Percentiles rank a stretch among this genome's conserved stretches.
These are phyloP conservation scores for Phytophthora ohioensis DNA, from an alignment of 352 stramenopile species.

Conservation along the genomic window DNA sequence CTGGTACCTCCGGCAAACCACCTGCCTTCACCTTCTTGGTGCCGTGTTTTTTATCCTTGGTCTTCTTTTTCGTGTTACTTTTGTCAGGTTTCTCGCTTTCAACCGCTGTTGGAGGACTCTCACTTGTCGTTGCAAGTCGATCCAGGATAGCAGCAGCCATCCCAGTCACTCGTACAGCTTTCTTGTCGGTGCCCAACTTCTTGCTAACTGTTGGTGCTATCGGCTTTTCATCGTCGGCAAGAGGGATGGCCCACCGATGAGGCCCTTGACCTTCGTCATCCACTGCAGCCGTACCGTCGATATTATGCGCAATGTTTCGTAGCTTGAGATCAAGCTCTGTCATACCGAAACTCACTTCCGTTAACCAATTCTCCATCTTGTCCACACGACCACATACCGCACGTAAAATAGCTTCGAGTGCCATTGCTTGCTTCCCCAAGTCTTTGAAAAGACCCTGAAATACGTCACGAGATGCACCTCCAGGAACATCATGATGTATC, in stretches of 20 bases:
- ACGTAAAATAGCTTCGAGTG: slow-evolving; percentile 75
- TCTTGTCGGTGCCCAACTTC: slow-evolving; percentile 61
- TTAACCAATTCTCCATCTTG: slow-evolving; percentile 79
- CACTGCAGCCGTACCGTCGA: slow-evolving; percentile 73
- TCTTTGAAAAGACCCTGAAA: slow-evolving; percentile 81
- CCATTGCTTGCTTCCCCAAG: slow-evolving; percentile 79
- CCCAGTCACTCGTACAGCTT: slow-evolving; percentile 61
- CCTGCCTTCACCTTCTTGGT: slow-evolving; percentile 35
- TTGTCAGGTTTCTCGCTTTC: slow-evolving; percentile 40
- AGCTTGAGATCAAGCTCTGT: slow-evolving; percentile 79
- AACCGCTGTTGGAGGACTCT: neutral
- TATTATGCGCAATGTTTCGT: slow-evolving; percentile 85
- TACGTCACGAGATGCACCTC: slow-evolving; percentile 53
- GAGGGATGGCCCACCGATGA: slow-evolving; percentile 59
- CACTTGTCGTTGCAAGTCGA: slow-evolving; percentile 39
- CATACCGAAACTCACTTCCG: slow-evolving; percentile 78
- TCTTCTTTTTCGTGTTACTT: slow-evolving; percentile 33
- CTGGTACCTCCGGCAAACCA: slow-evolving; percentile 7
- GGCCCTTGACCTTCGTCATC: slow-evolving; percentile 54
- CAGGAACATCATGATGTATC: slow-evolving; percentile 20
- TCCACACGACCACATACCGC: slow-evolving; percentile 77
- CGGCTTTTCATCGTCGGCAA: slow-evolving; percentile 34
- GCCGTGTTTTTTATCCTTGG: slow-evolving; percentile 36
- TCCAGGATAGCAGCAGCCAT: slow-evolving; percentile 76
- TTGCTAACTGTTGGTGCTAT: slow-evolving; percentile 52